These are phyloP conservation scores for Chenopodium suecicum DNA, from an alignment of 148 eudicot genomes.

Conservation along the genomic window DNA sequence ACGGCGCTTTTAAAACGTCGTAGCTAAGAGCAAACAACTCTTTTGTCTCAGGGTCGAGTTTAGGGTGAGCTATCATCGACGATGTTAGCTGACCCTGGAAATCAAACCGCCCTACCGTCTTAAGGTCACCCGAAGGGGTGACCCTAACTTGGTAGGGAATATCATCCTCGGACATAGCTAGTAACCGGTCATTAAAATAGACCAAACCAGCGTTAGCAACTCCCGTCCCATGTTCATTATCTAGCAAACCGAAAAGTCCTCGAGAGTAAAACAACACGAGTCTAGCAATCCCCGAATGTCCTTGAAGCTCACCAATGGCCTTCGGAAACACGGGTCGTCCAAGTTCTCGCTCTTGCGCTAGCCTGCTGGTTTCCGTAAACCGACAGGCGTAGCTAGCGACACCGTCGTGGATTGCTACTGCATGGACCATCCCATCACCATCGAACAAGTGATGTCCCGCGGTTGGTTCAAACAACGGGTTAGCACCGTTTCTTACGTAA, in stretches of 20 bases:
- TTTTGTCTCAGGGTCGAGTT: constrained; percentile 50
- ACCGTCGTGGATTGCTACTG: constrained; percentile 41
- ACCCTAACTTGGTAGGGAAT: constrained; percentile 59
- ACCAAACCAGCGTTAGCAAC: constrained; percentile 80
- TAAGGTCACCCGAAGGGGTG: constrained; percentile 52
- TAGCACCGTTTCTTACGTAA: constrained; percentile 75
- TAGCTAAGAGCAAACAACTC: constrained; percentile 65
- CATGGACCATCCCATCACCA: constrained; percentile 86
- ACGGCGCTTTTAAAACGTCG: constrained; percentile 58
- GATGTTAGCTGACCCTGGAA: constrained; percentile 46
- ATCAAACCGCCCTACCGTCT: constrained; percentile 54
- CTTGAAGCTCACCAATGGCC: constrained; percentile 78
- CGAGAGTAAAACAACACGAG: constrained; percentile 54
- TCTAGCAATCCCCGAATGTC: constrained; percentile 59
- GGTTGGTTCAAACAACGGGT: constrained; percentile 48
- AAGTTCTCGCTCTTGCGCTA: constrained; percentile 49
- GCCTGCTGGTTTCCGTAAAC: constrained; percentile 61
- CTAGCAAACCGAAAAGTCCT: constrained; percentile 43
- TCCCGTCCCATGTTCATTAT: constrained; percentile 52
- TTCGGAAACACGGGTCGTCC: constrained; percentile 71
- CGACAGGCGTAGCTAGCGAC: constrained; percentile 65
- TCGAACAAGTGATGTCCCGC: constrained; percentile 81
- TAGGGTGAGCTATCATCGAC: constrained; percentile 85
- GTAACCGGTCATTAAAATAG: constrained; percentile 50
- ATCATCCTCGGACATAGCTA: constrained; percentile 89